These are phyloP conservation scores for Ministeria vibrans DNA, from an alignment of 78 protist species.

Conservation along the genomic window DNA sequence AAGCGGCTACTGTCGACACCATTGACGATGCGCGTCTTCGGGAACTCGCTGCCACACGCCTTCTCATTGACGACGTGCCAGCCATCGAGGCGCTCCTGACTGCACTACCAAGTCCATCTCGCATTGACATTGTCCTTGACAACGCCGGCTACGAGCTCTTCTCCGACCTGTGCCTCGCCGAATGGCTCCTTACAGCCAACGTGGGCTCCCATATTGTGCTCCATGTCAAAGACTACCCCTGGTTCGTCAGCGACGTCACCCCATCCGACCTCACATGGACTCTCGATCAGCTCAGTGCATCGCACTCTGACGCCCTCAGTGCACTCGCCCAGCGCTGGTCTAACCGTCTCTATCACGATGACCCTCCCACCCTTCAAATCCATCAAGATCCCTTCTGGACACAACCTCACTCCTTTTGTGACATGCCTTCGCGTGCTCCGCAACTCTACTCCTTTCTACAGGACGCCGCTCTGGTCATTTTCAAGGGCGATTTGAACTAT, in stretches of 20 bases:
- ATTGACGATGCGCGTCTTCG: too few species aligned
- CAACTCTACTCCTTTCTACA: not conserved
- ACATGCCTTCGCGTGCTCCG: not conserved
- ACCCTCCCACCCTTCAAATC: not conserved
- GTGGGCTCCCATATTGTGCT: not conserved
- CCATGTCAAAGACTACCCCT: not conserved
- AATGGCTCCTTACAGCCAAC: not conserved
- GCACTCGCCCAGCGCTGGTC: not conserved
- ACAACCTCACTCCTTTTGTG: not conserved
- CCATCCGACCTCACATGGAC: not conserved
- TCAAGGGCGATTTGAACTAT: constrained; percentile 16
- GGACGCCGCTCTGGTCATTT: not conserved
- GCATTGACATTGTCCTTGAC: constrained; percentile 4
- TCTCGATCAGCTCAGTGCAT: not conserved
- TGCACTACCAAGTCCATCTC: not conserved
- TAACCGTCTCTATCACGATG: not conserved
- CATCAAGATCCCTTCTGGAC: not conserved
- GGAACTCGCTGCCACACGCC: too few species aligned
- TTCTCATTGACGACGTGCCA: not conserved
- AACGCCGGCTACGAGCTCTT: constrained; percentile 7
- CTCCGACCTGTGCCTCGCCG: not conserved
- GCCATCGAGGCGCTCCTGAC: not conserved
- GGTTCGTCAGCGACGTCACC: not conserved
- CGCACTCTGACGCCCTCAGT: not conserved
- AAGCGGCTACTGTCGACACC: not conserved